Conservation (phyloP, 192 early-diverging fungal genomes). For the Kickxella alabastrina region DNA sequence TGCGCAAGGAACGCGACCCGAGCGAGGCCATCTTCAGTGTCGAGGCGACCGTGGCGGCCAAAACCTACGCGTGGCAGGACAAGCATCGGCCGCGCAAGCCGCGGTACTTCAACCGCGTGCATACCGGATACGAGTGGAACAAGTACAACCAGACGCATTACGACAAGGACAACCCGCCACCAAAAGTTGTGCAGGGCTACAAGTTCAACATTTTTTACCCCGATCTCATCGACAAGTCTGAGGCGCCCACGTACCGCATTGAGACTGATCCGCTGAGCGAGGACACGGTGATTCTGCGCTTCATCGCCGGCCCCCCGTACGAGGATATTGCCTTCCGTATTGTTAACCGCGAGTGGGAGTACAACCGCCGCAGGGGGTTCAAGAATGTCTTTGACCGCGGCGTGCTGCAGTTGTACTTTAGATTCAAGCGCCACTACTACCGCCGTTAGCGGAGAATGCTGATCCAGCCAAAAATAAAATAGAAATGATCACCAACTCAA, state of each 20-base stretch:
- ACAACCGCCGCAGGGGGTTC: constrained; percentile 83
- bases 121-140: constrained; percentile 99
- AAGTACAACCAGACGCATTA: constrained; percentile 99
- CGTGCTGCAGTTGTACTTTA: constrained; percentile 76
- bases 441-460: constrained; percentile 65
- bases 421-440: constrained; percentile 80
- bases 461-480: not conserved
- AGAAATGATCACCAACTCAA: too few species aligned
- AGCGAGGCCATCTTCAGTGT: constrained; percentile 78
- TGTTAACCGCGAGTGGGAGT: constrained; percentile 95
- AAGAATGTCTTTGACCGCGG: constrained; percentile 76
- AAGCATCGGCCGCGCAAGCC: constrained; percentile 96
- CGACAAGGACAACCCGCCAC: constrained; percentile 94
- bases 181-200: constrained; percentile 96
- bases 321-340: constrained; percentile 97
- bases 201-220: constrained; percentile 99
- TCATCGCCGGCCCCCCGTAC: constrained; percentile 93
- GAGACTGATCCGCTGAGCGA: constrained; percentile 60
- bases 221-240: constrained; percentile 89
- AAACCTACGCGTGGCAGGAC: constrained; percentile 80
- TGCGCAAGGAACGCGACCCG: constrained; percentile 69
- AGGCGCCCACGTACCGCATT: constrained; percentile 85
- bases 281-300: constrained; percentile 85
- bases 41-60: constrained; percentile 58
- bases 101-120: constrained; percentile 93